These are phyloP conservation scores for Fusarium torreyae DNA, from an alignment of 2,329 filamentous ascomycete species.

Conservation along the genomic window DNA sequence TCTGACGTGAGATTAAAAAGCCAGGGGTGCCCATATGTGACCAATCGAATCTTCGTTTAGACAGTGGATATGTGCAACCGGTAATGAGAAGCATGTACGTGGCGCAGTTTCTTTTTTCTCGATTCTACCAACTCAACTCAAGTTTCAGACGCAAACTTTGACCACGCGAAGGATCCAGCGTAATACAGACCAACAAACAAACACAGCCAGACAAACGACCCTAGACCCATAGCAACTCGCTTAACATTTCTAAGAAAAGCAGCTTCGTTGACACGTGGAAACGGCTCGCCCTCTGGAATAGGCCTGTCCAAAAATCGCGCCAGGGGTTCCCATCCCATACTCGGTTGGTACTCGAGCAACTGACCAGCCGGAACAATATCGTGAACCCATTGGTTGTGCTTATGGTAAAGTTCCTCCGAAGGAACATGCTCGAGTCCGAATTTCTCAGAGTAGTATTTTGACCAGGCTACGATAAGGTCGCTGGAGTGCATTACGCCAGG, in stretches of 20 bases:
- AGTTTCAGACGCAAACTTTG: background rate
- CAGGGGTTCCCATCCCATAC: conserved; percentile 41
- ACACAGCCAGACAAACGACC: conserved; percentile 36
- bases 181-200: conserved; percentile 25
- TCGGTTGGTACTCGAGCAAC: conserved; percentile 39
- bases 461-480: conserved; percentile 38
- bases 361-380: conserved; percentile 30
- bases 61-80: background rate
- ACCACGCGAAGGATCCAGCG: conserved; percentile 6
- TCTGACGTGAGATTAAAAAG: background rate
- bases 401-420: conserved; percentile 32
- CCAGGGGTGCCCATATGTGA: background rate
- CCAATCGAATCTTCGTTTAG: background rate
- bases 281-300: conserved; percentile 16
- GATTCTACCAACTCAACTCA: background rate
- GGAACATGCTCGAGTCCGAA: conserved; percentile 26
- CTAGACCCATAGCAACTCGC: conserved; percentile 36
- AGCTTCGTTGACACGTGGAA: conserved; percentile 41
- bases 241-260: conserved; percentile 42
- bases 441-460: conserved; percentile 32
- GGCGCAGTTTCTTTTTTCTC: conserved; percentile 6
- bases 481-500: conserved; percentile 41
- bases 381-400: conserved; percentile 38
- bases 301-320: conserved; percentile 21
- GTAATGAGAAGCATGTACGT: background rate